Percentiles rank a stretch among this genome's conserved stretches.
These are phyloP conservation scores for Aspergillus ruber DNA, from an alignment of 2,329 filamentous ascomycete genomes.

Conservation along the genomic window DNA sequence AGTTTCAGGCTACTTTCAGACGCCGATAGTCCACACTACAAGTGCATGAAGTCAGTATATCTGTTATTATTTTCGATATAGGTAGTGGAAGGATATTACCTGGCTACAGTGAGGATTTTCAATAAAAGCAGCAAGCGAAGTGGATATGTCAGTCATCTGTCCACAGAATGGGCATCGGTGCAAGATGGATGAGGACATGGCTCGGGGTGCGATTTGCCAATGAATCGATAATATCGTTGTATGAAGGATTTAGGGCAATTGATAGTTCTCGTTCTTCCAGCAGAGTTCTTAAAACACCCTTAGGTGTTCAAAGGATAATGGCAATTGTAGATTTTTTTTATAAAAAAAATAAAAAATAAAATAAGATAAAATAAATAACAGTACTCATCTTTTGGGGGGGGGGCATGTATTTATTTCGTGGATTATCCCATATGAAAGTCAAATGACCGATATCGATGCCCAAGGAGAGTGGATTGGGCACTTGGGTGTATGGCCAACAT, in stretches of 20 bases:
- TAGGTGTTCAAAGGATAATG: background rate
- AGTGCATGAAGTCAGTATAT: conserved; percentile 12
- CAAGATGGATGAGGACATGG: conserved; percentile 32
- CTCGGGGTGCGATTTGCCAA: background rate
- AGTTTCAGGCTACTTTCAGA: conserved; percentile 52
- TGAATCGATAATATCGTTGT: background rate
- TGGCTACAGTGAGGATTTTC: conserved; percentile 35
- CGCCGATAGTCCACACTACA: conserved; percentile 37
- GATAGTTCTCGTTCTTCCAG: background rate
- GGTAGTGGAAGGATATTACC: conserved; percentile 24
- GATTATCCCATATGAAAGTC: background rate
- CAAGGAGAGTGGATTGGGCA: conserved; percentile 13
- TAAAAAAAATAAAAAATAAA: background rate
- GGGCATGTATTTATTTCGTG: background rate
- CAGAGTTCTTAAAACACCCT: background rate
- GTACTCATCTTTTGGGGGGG: too few relatives aligned
- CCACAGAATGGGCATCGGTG: conserved; percentile 36
- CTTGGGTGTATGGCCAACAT: background rate
- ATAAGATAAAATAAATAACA: too few relatives aligned
- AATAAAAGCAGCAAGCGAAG: conserved; percentile 28
- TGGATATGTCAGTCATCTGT: conserved; percentile 31
- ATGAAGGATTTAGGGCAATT: background rate
- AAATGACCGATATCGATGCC: conserved; percentile 7
- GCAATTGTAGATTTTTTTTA: too few relatives aligned
- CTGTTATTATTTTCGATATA: background rate